Conservation (phyloP, 345 rosid genomes). For the Aegle marmelos region DNA sequence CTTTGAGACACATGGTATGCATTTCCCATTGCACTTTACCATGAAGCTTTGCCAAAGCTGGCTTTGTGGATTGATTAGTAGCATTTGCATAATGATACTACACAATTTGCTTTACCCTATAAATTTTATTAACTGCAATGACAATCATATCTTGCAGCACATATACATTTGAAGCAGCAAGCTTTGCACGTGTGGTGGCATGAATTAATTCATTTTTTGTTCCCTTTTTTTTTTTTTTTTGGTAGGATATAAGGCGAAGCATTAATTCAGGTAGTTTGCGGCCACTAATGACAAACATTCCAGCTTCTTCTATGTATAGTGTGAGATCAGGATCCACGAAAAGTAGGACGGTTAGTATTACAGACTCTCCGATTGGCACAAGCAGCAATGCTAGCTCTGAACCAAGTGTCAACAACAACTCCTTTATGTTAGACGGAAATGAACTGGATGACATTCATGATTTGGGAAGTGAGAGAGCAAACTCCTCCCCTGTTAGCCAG, state of each 20-base stretch:
- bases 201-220: neutral
- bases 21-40: neutral
- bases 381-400: conserved; percentile 80
- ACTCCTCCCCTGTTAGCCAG: conserved; percentile 42
- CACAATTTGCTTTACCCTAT: neutral
- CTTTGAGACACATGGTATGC: conserved; percentile 81
- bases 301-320: conserved; percentile 77
- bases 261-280: conserved; percentile 54
- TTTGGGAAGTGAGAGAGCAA: conserved; percentile 46
- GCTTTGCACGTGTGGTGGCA: neutral
- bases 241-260: conserved; percentile 79
- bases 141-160: neutral
- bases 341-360: conserved; percentile 52
- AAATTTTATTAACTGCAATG: conserved; percentile 15
- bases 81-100: neutral
- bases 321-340: conserved; percentile 54
- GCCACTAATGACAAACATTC: conserved; percentile 66
- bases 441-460: conserved; percentile 53
- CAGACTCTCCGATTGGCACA: conserved; percentile 75
- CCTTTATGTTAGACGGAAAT: conserved; percentile 45
- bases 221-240: too few species aligned
- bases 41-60: neutral
- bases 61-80: neutral
- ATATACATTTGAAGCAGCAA: neutral
- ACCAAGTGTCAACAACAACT: conserved; percentile 62